Evolutionary conservation across 2,329 filamentous ascomycete genomes (phyloP), one percentile per base, ranked within the genome.

Genomic region (Epicoccum nigrum): DNA sequence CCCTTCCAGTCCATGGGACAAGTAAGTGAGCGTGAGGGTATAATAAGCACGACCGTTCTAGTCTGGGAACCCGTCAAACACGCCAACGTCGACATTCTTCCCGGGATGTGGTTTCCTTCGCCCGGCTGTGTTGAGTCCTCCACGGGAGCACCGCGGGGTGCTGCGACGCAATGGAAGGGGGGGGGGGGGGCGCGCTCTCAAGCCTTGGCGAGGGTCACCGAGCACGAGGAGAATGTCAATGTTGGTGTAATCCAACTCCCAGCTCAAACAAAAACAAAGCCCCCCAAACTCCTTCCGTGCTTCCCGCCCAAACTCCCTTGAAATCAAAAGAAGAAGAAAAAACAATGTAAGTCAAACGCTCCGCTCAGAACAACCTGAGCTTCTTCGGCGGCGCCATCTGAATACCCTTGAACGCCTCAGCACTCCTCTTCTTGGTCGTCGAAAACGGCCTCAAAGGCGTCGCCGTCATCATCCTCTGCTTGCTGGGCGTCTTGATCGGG

Each of bases 401-500:
- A 40, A 63, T 56, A 11, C 56, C 55, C 13, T 55, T 47, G 17
- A 62, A 61, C 15, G 41, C 34, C 11, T 63, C 60, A 7, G 55
- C 55, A 1, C 56, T 42, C 7, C 58, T 59, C 60, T 63, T 66
- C 58, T 65, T 65, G 12, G 48, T 55, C 1, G 60, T 63, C 3
- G 62, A 59, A 38, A 61, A 60, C 4, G 56, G 56, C 37, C 64
- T 59, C 41, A 65, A 28, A 4, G 68, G 63, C 8, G 62, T 63
- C 19, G 65, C 50, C n/a, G 45, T 45, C 19, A 71, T 63, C 37
- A 60, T 62, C 27, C 51, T 61, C 15, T 80, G 77, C 63, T 83
- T 83, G 1, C 81, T 79, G 1, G 82, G 82, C 1, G 81, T 83
- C 62, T 80, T 67, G 41, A 68, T 77, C 48, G 82, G 80, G 3